Evolutionary conservation across 1,284 basidiomycete species (phyloP), one percentile per base, ranked within the genome.

Genomic region (Ganoderma leucocontextum): DNA sequence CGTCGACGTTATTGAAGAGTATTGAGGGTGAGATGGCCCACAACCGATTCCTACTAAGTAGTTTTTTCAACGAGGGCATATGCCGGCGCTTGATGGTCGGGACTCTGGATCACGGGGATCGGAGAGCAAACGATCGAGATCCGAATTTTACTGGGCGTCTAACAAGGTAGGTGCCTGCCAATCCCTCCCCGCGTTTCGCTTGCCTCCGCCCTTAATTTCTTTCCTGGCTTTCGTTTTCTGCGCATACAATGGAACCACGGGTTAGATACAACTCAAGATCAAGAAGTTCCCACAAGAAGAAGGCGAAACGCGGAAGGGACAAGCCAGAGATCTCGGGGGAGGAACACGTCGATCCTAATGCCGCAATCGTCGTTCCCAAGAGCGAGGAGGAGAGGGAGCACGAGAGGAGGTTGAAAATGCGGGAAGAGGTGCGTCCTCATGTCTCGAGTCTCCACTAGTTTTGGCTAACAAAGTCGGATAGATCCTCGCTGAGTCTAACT

Each of bases 331-430:
- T 65, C 13, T 42, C 58, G 17, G 52, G 62, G 53, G 74, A 76
- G 60, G 69, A 65, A 22, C 64, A 70, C 12, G 22, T 68, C 9
- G 86, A 93, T 76, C 76, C 90, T 57, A 93, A 93, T 80, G 87
- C 86, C 38, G 82, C 83, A 10, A 83, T 93, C 47, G 73, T 91
- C 61, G 80, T 81, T 4, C 86, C 83, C 8, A 93, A 92, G 79
- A 84, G 85, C 10, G 81, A 83, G 69, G 89, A 89, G 71, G 84
- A 89, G 72, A 91, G 86, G 78, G 90, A 91, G 60, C 74, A 78
- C 42, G 89, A 91, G 63, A 82, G 85, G 73, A 88, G 83, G 73
- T 87, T 87, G 75, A 88, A 82, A 75, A 72, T 94, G 69, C 82
- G 83, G 68, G 84, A 85, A 73, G 90, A 94, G 84, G 93, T 92